Evolutionary conservation across 345 rosid genomes (phyloP), one percentile per base, ranked within the genome.

Genomic region (Camelina hispida): DNA sequence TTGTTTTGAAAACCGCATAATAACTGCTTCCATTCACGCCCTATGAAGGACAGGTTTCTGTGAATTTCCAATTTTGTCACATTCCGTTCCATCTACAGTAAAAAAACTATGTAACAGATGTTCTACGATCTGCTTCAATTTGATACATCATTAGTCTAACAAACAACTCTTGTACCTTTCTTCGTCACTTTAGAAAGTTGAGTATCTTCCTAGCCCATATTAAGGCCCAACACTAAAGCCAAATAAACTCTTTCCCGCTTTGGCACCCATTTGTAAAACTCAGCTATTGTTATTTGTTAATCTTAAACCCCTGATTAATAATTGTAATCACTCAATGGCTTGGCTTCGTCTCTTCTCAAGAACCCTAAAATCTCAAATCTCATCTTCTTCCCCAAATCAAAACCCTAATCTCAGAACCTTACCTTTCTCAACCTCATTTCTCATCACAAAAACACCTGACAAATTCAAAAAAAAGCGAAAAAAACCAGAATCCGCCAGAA

Each of bases 341-440:
- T 78, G 83, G 82, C 82, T 82, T 79, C 69, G 83, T 55, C 69
- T 81, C 30, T 43, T 67, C n/a, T 50, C 75, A 0, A 63, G 61
- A 79, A 51, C 79, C 73, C 79, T 73, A 59, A 69, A 62, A 68
- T 14, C 75, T 30, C 67, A 70, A 54, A 35, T 47, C 59, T 9
- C 56, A 37, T 71, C 55, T 9, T 46, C 55, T 51, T 61, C 48
- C 69, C 78, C 74, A 74, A 84, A 77, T 51, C 82, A 66, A 51
- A 73, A 74, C 58, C 53, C 73, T 67, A 63, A 51, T 69, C 28
- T 51, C 62, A 52, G 50, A 9, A 18, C n/a, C 15, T 60, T 74
- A 69, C 79, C 77, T 0, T 87, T 82, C 87, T 88, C 96, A 62
- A 88, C 97, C 66, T 94, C 97, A 35, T 91, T 94, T 74, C 91